Percentiles rank a stretch among this genome's conserved stretches.
Conservation (phyloP, 2,329 filamentous ascomycete genomes). For the Colletotrichum abscissum region DNA sequence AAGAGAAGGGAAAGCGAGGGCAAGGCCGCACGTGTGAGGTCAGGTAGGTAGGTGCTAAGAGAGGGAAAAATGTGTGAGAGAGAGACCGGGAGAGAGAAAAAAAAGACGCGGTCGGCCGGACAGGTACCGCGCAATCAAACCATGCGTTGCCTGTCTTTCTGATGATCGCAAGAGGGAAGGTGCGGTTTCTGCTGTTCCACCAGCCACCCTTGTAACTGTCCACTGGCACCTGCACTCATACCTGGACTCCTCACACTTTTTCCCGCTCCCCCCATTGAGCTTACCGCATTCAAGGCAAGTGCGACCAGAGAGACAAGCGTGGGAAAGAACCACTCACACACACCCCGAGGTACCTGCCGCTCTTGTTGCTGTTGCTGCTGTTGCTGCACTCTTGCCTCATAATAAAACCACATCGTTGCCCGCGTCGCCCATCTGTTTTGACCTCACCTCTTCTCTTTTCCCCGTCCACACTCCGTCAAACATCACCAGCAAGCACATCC, state of each 20-base stretch:
- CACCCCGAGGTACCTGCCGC: neutral
- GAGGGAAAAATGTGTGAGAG: neutral
- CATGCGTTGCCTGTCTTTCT: slow-evolving; percentile 21
- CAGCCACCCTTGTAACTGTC: slow-evolving; percentile 25
- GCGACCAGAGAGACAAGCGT: neutral
- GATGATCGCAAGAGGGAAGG: slow-evolving; percentile 29
- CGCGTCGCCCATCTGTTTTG: slow-evolving; percentile 1
- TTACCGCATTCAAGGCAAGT: slow-evolving; percentile 12
- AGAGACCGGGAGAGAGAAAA: neutral
- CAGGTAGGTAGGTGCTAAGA: no score
- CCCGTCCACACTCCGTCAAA: slow-evolving; percentile 14
- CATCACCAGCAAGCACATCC: slow-evolving; percentile 27
- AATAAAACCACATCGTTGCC: slow-evolving; percentile 35
- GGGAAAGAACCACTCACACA: slow-evolving; percentile 5
- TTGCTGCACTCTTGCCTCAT: slow-evolving; percentile 10
- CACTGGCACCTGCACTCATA: neutral
- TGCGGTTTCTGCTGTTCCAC: slow-evolving; percentile 34
- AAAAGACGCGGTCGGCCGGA: slow-evolving; percentile 3
- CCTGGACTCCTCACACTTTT: neutral
- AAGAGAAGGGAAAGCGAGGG: slow-evolving; percentile 15
- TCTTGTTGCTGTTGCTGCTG: neutral
- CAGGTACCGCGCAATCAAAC: slow-evolving; percentile 21
- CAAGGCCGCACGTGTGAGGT: neutral
- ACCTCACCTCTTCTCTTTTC: slow-evolving; percentile 2
- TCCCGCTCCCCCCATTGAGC: neutral